phyloP scores from a whole-genome alignment of 1,139 yeast species.

The Suhomyces guaymorum region DNA sequence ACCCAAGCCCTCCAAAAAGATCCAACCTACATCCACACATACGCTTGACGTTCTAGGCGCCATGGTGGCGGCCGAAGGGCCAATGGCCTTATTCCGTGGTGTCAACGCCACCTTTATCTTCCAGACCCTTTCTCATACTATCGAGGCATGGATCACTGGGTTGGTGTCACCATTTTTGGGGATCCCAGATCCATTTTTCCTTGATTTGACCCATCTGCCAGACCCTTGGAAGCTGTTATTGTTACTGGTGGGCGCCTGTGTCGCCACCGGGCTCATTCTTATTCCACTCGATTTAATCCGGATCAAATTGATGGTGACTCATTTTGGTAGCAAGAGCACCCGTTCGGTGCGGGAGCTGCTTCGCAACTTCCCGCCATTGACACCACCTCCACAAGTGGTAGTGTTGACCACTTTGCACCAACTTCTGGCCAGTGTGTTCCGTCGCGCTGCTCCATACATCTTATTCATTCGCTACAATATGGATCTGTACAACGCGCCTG shows the following conservation, averaged over 20 bases:
- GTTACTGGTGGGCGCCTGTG: constrained; percentile 69
- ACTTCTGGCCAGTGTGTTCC: constrained; percentile 59
- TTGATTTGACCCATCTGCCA: constrained; percentile 79
- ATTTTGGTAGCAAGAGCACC: constrained; percentile 29
- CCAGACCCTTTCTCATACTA: constrained; percentile 70
- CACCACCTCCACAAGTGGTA: constrained; percentile 58
- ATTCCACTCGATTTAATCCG: constrained; percentile 83
- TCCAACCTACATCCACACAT: constrained; percentile 64
- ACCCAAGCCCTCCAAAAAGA: constrained; percentile 24
- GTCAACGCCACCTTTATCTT: constrained; percentile 81
- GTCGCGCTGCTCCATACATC: constrained; percentile 72
- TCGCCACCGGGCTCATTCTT: constrained; percentile 71
- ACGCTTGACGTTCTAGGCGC: constrained; percentile 73
- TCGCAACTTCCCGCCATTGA: constrained; percentile 44
- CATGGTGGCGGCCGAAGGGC: constrained; percentile 74
- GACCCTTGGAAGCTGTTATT: constrained; percentile 70
- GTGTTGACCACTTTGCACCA: constrained; percentile 60
- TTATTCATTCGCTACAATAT: constrained; percentile 65
- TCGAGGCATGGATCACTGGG: constrained; percentile 92
- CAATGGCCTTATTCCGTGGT: constrained; percentile 83
- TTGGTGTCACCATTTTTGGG: constrained; percentile 77
- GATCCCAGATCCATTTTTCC: constrained; percentile 88
- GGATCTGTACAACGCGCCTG: constrained; percentile 68
- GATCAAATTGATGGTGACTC: constrained; percentile 72
- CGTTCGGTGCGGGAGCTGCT: constrained; percentile 44